These are phyloP conservation scores for Dryas integrifolia DNA, from an alignment of 331 rosid genomes.

Conservation along the genomic window DNA sequence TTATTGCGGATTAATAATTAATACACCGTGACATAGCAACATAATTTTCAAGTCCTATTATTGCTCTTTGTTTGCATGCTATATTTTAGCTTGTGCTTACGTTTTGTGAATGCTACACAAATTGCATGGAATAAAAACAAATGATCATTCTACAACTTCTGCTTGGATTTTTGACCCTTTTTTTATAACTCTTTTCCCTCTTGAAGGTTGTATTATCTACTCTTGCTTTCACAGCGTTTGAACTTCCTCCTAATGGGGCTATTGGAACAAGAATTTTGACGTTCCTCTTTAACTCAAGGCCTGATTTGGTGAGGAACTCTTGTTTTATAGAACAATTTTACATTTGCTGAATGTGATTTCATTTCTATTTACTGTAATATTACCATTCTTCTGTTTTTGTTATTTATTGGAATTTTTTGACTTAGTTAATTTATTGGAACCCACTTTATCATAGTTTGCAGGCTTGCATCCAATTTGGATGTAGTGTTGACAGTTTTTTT, in stretches of 20 bases:
- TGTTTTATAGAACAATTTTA: conserved; percentile 12
- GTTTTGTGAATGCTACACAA: conserved; percentile 1
- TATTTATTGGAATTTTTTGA: conserved; percentile 5
- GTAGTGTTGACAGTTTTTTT: not conserved
- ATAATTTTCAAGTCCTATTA: conserved; percentile 1
- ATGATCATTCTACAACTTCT: not conserved
- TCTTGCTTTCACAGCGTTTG: conserved; percentile 95
- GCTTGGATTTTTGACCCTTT: conserved; percentile 1
- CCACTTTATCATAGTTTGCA: not conserved
- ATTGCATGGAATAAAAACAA: conserved; percentile 10
- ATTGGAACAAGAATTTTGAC: conserved; percentile 81
- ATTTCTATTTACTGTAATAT: not conserved
- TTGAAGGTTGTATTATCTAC: conserved; percentile 90
- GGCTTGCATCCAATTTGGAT: not conserved
- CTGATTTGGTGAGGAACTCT: conserved; percentile 84
- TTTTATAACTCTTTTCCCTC: conserved; percentile 13
- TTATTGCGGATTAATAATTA: not conserved
- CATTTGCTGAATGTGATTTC: conserved; percentile 6
- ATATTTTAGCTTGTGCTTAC: not conserved
- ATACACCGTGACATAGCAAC: not conserved
- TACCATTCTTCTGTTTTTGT: not conserved
- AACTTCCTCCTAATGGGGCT: conserved; percentile 97
- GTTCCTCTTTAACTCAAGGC: conserved; percentile 87
- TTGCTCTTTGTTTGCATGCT: not conserved
- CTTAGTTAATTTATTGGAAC: not conserved